Percentiles rank a stretch among this genome's conserved stretches.
phyloP scores from a whole-genome alignment of 495 filamentous ascomycete genomes.

The Aspergillus mulundensis region DNA sequence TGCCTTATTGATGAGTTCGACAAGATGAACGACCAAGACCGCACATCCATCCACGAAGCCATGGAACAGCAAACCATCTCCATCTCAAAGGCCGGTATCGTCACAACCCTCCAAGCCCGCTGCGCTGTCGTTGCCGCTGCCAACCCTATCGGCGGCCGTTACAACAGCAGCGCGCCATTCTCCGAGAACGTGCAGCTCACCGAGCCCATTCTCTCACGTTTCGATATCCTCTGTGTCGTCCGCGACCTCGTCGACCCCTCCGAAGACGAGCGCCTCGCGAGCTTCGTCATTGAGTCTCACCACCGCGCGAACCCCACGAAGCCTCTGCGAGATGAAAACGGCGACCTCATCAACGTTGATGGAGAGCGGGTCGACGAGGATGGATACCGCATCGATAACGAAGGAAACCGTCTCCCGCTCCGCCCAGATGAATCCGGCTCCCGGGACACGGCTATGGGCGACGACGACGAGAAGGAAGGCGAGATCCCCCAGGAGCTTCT shows the following conservation, averaged over 20 bases:
- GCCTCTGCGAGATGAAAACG: conserved; percentile 49
- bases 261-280: conserved; percentile 93
- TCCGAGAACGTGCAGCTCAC: conserved; percentile 95
- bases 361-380: conserved; percentile 45
- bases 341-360: conserved; percentile 61
- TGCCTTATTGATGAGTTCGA: conserved; percentile 99
- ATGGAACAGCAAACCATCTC: conserved; percentile 99
- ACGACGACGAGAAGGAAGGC: conserved; percentile 58
- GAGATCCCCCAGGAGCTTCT: conserved; percentile 90
- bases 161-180: conserved; percentile 95
- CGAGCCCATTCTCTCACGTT: conserved; percentile 96
- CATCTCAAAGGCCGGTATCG: conserved; percentile 98
- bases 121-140: conserved; percentile 96
- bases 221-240: conserved; percentile 97
- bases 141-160: conserved; percentile 93
- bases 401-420: conserved; percentile 33
- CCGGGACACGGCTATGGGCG: conserved; percentile 37
- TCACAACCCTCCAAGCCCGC: conserved; percentile 95
- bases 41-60: conserved; percentile 98
- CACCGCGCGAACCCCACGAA: conserved; percentile 76
- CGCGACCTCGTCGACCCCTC: conserved; percentile 93
- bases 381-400: conserved; percentile 38
- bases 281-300: conserved; percentile 93
- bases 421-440: conserved; percentile 32
- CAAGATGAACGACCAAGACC: conserved; percentile 99